phyloP scores from a whole-genome alignment of 2,329 filamentous ascomycete species.

The Paradendryphiella salina region DNA sequence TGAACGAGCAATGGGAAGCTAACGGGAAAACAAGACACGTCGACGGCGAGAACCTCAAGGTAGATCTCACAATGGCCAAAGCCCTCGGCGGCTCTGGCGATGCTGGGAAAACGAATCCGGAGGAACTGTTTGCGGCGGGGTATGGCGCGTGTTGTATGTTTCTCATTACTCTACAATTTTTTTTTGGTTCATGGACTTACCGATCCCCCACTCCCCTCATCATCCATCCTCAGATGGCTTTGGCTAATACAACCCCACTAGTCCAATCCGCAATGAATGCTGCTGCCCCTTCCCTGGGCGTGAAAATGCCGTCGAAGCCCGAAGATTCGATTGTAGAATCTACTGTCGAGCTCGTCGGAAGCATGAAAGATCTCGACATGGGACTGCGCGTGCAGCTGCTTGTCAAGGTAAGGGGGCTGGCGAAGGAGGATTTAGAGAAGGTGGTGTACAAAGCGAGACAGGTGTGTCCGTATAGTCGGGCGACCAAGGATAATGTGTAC shows the following conservation, averaged over 20 bases:
- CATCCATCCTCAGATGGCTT: too few species aligned
- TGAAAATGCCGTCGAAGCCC: slow-evolving; percentile 48
- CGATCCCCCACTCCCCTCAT: too few species aligned
- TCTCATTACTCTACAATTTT: slow-evolving; percentile 12
- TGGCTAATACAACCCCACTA: not conserved
- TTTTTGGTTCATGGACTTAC: not conserved
- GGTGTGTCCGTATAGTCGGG: slow-evolving; percentile 44
- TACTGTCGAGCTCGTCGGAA: slow-evolving; percentile 52
- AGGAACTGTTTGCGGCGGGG: slow-evolving; percentile 55
- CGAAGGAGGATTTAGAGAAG: slow-evolving; percentile 43
- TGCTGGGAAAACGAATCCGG: slow-evolving; percentile 49
- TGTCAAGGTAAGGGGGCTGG: slow-evolving; percentile 42
- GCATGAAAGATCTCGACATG: slow-evolving; percentile 52
- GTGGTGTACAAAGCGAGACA: slow-evolving; percentile 42
- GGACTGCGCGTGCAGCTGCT: slow-evolving; percentile 52
- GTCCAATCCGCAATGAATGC: slow-evolving; percentile 53
- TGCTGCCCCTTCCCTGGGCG: slow-evolving; percentile 46
- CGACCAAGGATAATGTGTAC: slow-evolving; percentile 42
- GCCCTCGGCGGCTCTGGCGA: slow-evolving; percentile 50
- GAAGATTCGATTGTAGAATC: slow-evolving; percentile 49
- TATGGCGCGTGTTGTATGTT: slow-evolving; percentile 51
- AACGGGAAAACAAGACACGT: slow-evolving; percentile 26
- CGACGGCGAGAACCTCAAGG: slow-evolving; percentile 42
- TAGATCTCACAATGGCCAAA: slow-evolving; percentile 52
- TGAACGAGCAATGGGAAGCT: too few species aligned